phyloP scores from a whole-genome alignment of 805 yeast species.

The Nakazawaea wickerhamii region DNA sequence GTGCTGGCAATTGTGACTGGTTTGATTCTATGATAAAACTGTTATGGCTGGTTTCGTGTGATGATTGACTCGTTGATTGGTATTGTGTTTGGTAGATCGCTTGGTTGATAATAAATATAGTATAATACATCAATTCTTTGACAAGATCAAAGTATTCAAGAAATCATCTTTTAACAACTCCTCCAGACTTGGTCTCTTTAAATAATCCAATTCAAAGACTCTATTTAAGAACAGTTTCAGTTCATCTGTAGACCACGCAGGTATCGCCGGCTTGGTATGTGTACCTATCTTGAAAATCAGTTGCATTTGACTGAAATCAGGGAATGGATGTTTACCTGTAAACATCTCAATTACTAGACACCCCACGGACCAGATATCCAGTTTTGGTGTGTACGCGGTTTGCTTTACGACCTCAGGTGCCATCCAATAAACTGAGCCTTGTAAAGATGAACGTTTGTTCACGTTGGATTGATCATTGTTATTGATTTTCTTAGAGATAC shows the following conservation, averaged over 20 bases:
- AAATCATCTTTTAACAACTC: slow-evolving; percentile 66
- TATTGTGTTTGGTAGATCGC: not conserved
- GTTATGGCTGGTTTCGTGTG: too few relatives aligned
- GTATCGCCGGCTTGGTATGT: slow-evolving; percentile 72
- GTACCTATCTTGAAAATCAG: slow-evolving; percentile 94
- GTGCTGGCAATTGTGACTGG: too few relatives aligned
- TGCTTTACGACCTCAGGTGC: slow-evolving; percentile 98
- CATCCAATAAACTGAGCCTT: slow-evolving; percentile 98
- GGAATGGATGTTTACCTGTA: slow-evolving; percentile 95
- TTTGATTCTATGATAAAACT: too few relatives aligned
- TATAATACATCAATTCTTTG: slow-evolving; percentile 20
- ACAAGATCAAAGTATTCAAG: slow-evolving; percentile 40
- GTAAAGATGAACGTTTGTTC: slow-evolving; percentile 73
- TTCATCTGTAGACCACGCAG: slow-evolving; percentile 62
- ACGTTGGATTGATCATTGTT: not conserved
- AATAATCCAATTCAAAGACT: slow-evolving; percentile 73
- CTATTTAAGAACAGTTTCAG: slow-evolving; percentile 60
- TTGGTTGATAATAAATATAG: not conserved
- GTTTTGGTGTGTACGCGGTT: slow-evolving; percentile 82
- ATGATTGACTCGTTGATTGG: too few relatives aligned
- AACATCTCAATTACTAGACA: slow-evolving; percentile 92
- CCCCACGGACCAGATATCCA: slow-evolving; percentile 97
- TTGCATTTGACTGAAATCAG: slow-evolving; percentile 92
- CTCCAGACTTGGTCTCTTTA: slow-evolving; percentile 67
- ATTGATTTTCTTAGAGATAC: slow-evolving; percentile 52